Conservation (phyloP, 345 rosid species). For the Eucalyptus erythrocorys region DNA sequence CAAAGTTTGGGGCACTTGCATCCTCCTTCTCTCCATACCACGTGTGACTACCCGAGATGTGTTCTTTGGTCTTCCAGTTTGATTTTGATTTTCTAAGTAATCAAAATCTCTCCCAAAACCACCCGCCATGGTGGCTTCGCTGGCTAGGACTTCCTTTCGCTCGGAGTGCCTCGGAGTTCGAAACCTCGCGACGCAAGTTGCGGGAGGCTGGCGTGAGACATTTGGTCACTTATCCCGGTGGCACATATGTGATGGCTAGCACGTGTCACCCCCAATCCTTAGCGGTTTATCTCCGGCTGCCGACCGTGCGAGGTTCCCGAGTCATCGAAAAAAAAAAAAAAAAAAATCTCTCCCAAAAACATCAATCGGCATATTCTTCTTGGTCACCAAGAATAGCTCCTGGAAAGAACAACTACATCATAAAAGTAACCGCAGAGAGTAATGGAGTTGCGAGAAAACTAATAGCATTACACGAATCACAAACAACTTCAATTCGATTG, state of each 20-base stretch:
- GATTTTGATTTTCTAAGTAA: slow-evolving; percentile 46
- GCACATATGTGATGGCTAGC: too few species aligned
- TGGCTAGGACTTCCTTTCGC: too few species aligned
- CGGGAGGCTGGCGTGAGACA: too few species aligned
- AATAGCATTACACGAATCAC: not conserved
- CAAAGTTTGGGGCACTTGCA: slow-evolving; percentile 59
- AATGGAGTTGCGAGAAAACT: not conserved
- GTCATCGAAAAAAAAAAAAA: too few species aligned
- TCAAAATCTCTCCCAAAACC: slow-evolving; percentile 37
- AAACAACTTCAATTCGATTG: not conserved
- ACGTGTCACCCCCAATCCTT: too few species aligned
- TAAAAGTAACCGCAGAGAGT: not conserved
- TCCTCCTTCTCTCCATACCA: slow-evolving; percentile 57
- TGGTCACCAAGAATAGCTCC: slow-evolving; percentile 71
- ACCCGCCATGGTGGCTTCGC: too few species aligned
- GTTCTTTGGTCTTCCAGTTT: slow-evolving; percentile 62
- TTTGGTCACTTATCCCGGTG: too few species aligned
- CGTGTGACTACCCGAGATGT: slow-evolving; percentile 79
- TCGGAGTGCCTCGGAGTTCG: too few species aligned
- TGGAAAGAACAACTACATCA: slow-evolving; percentile 1
- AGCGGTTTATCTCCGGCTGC: too few species aligned
- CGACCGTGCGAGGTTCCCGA: too few species aligned
- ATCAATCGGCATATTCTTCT: slow-evolving; percentile 32
- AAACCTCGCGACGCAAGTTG: too few species aligned
- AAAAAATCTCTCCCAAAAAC: slow-evolving; percentile 43